phyloP scores from a whole-genome alignment of 352 stramenopile species.

The Thalassiosira ordinaria region DNA sequence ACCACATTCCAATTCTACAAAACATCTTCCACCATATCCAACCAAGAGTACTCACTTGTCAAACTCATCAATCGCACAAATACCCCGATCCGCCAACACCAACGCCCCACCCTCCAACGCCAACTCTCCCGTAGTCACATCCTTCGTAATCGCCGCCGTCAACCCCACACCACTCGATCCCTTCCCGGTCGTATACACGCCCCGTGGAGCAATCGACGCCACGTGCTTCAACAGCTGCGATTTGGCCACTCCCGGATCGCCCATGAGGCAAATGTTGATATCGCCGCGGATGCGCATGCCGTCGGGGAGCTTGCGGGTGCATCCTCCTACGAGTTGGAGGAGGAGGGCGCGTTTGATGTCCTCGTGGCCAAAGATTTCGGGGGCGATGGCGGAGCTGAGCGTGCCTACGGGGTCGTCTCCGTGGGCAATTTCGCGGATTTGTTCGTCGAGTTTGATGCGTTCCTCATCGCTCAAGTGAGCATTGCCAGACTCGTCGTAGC shows the following conservation, averaged over 20 bases:
- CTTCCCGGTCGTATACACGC: slow-evolving; percentile 99
- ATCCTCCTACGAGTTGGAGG: slow-evolving; percentile 95
- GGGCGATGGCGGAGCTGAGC: slow-evolving; percentile 95
- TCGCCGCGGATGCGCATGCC: slow-evolving; percentile 98
- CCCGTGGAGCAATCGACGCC: slow-evolving; percentile 92
- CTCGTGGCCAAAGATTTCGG: slow-evolving; percentile 99
- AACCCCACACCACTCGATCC: slow-evolving; percentile 97
- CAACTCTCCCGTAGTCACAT: slow-evolving; percentile 94
- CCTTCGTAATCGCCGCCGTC: slow-evolving; percentile 96
- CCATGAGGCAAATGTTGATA: slow-evolving; percentile 99
- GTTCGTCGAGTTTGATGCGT: slow-evolving; percentile 70
- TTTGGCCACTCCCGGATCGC: slow-evolving; percentile 95
- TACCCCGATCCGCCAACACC: slow-evolving; percentile 97
- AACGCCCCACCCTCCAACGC: slow-evolving; percentile 94
- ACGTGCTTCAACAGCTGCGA: slow-evolving; percentile 99
- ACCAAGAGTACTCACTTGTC: slow-evolving; percentile 73
- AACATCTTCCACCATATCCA: no score
- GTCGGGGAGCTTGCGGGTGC: slow-evolving; percentile 84
- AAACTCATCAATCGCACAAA: slow-evolving; percentile 99
- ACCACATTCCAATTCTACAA: no score
- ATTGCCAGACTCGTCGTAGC: slow-evolving; percentile 92
- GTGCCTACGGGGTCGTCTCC: slow-evolving; percentile 91
- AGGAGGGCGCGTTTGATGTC: slow-evolving; percentile 99
- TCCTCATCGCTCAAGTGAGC: slow-evolving; percentile 61
- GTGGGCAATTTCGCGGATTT: slow-evolving; percentile 82